Base-by-base conservation (phyloP, 306 rosid species). In the Clitoria ternatea region DNA sequence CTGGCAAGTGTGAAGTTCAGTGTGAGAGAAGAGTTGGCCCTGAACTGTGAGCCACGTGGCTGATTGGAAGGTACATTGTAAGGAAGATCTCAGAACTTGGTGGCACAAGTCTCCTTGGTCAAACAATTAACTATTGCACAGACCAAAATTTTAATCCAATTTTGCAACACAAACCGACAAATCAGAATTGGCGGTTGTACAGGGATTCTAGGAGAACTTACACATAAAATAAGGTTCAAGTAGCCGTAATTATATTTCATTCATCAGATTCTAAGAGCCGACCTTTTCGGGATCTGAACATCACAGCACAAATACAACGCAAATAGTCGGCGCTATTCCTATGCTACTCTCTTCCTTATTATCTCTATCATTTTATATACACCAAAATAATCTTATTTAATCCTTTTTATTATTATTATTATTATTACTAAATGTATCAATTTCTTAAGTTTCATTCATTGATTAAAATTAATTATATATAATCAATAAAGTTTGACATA, bases 81-180 rank as follows among this genome's bases (percentile, higher is more conserved):
- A 66, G 45, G 14, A 40, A 42, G 73, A 55, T 42, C 80, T 55
- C 59, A 70, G 85, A 79, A 80, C 72, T 71, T 77, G 57, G 74
- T 71, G 82, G 55, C 77, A 53, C 5, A 70, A 62, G 3, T 39
- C 59, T 73, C 44, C 39, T 7, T 63, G 71, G 96, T 87, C 83
- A 85, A 90, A 80, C 73, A 82, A 80, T 78, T 84, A 70, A 80
- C 19, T 64, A 82, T 59, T 0, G 26, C 70, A 81, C 66, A 77
- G 68, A 53, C 79, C 76, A 74, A 71, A 80, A 78, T 75, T 85
- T 72, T n/a, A n/a, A n/a, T n/a, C n/a, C n/a, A n/a, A n/a, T n/a
- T n/a, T n/a, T n/a, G n/a, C n/a, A 63, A 45, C 83, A 50, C 70
- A 69, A 63, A 81, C 90, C 85, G 92, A 85, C 97, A 87, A 81